Evolutionary conservation across 2,329 filamentous ascomycete species (phyloP), one percentile per base, ranked within the genome.

Genomic region (Alternaria sp.): DNA sequence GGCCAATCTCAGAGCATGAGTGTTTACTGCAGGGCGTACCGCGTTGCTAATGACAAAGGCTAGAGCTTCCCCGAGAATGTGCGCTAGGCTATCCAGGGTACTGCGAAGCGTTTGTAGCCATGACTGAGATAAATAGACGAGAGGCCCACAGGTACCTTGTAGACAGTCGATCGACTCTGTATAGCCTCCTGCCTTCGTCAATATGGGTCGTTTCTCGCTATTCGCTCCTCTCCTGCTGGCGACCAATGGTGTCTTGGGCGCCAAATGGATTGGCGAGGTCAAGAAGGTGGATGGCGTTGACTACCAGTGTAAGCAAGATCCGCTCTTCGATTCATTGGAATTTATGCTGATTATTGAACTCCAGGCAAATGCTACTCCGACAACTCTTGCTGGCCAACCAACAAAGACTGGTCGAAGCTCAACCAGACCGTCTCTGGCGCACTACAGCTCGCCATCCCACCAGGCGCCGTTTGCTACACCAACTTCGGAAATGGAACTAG

Each of bases 301-400:
- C 4, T 78, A 77, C 36, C 67, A 75, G 26, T 79, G 77, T 59
- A 54, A 59, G 55, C 12, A 23, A 44, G 4, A 8, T n/a, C 12
- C n/a, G 3, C 15, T 26, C 8, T 25, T 25, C 15, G 1, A 32
- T 28, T 15, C 15, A 8, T 13, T 17, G 12, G 12, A 7, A 28
- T 3, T 23, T 2, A 19, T 43, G 17, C 28, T 53, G 15, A 61
- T 40, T 11, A 6, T 3, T 11, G 1, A 0, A 19, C 6, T 4
- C 17, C n/a, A 62, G 59, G 59, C 67, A 79, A 79, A 59, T 79
- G 77, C 62, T 79, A 78, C 61, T 73, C 72, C 0, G 75, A 78
- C 56, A 74, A 78, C 51, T 57, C 71, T 1, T 78, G 77, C 63
- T 79, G 75, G 74, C 77, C 77, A 3, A 71, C 67, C 4, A 65